These are phyloP conservation scores for Saccharomycopsis olivae DNA, from an alignment of 805 yeast genomes.

Conservation along the genomic window DNA sequence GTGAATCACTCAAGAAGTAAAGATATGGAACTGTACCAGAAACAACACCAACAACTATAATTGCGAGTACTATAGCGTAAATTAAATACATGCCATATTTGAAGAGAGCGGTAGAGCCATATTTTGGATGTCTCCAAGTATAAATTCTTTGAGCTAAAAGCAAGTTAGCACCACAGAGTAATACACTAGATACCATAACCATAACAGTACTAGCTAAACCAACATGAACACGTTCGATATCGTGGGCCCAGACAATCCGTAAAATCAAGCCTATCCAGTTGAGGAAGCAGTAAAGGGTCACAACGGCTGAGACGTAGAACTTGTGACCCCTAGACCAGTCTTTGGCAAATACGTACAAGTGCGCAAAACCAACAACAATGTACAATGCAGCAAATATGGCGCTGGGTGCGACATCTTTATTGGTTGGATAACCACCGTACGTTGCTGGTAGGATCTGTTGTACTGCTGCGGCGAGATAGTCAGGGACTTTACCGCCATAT, in stretches of 20 bases:
- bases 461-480: slow-evolving; percentile 23
- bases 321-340: slow-evolving; percentile 48
- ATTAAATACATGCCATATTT: slow-evolving; percentile 39
- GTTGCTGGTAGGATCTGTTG: slow-evolving; percentile 32
- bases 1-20: slow-evolving; percentile 37
- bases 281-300: slow-evolving; percentile 41
- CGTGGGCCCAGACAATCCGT: slow-evolving; percentile 50
- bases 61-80: slow-evolving; percentile 44
- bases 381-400: slow-evolving; percentile 48
- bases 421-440: slow-evolving; percentile 54
- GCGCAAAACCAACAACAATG: slow-evolving; percentile 36
- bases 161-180: slow-evolving; percentile 48
- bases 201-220: slow-evolving; percentile 53
- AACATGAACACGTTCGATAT: slow-evolving; percentile 31
- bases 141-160: slow-evolving; percentile 63
- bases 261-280: slow-evolving; percentile 49
- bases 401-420: slow-evolving; percentile 47
- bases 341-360: slow-evolving; percentile 34
- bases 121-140: slow-evolving; percentile 69
- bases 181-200: slow-evolving; percentile 45
- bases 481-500: slow-evolving; percentile 33
- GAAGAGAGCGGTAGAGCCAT: slow-evolving; percentile 43
- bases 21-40: slow-evolving; percentile 52
- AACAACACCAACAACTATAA: slow-evolving; percentile 58
- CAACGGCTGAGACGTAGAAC: slow-evolving; percentile 44